These are phyloP conservation scores for Hsuehochloa calcarea DNA, from an alignment of 176 grass and related monocot genomes.

Conservation along the genomic window DNA sequence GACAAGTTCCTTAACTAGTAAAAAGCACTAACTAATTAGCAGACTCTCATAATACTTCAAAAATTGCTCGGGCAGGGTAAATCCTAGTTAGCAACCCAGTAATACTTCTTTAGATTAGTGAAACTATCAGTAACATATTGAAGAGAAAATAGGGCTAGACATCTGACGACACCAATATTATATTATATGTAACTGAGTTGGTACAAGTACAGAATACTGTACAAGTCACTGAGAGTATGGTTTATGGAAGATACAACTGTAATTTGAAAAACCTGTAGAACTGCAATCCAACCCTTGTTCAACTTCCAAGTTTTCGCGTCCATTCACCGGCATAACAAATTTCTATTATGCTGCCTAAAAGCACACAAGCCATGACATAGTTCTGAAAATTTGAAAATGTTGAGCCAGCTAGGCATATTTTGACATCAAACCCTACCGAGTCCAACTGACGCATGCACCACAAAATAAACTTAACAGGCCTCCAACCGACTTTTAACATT, in stretches of 20 bases:
- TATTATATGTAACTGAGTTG: not conserved
- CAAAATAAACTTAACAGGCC: not conserved
- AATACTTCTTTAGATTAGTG: not conserved
- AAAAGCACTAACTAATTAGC: not conserved
- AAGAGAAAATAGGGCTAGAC: not conserved
- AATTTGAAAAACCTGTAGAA: not conserved
- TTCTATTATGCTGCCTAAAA: not conserved
- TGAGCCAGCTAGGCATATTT: not conserved
- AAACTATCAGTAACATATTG: not conserved
- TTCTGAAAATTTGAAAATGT: not conserved
- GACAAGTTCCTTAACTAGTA: not conserved
- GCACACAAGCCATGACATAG: not conserved
- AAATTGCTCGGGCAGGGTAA: not conserved
- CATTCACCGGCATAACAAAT: not conserved
- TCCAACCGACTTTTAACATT: not conserved
- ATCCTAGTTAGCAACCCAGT: not conserved
- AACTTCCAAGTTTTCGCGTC: not conserved
- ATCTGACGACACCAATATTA: no score
- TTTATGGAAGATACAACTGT: not conserved
- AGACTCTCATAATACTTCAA: constrained; percentile 6
- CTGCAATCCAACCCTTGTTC: not conserved
- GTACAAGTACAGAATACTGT: not conserved
- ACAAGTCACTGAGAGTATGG: not conserved
- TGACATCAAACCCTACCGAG: not conserved
- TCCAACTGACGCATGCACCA: not conserved